Conservation (phyloP, 1,284 basidiomycete genomes). For the Xerocomus amazonicus region DNA sequence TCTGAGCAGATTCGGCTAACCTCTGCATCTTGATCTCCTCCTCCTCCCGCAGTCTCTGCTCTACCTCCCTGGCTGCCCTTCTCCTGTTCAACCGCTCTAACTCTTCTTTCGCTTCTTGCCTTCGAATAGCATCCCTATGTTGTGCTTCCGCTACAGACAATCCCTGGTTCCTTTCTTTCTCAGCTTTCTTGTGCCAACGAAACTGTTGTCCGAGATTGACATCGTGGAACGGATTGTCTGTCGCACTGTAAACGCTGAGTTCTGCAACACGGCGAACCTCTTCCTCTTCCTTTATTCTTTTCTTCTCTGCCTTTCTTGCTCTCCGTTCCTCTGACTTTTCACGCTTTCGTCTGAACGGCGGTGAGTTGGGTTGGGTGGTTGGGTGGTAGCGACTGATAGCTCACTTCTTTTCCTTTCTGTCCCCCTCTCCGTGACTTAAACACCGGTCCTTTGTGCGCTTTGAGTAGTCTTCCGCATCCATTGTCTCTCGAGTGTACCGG, state of each 20-base stretch:
- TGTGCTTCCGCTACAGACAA: constrained; percentile 79
- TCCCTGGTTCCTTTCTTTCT: constrained; percentile 91
- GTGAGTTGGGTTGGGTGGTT: constrained; percentile 7
- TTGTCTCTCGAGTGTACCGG: constrained; percentile 38
- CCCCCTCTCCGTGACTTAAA: constrained; percentile 36
- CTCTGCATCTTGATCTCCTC: constrained; percentile 88
- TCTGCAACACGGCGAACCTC: constrained; percentile 85
- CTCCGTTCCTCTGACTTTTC: constrained; percentile 76
- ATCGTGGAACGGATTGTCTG: constrained; percentile 97
- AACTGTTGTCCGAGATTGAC: constrained; percentile 94
- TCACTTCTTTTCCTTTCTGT: constrained; percentile 61
- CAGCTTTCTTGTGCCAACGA: constrained; percentile 97
- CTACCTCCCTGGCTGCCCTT: constrained; percentile 89
- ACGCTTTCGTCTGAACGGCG: constrained; percentile 60
- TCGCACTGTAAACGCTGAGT: constrained; percentile 89
- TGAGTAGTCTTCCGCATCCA: constrained; percentile 38
- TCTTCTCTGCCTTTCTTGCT: constrained; percentile 79
- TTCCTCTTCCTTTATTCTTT: constrained; percentile 78
- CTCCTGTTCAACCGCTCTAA: constrained; percentile 87
- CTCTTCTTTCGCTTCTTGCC: constrained; percentile 93
- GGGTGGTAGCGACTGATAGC: constrained; percentile 21
- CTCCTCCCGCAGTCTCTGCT: constrained; percentile 84
- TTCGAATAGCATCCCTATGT: constrained; percentile 73
- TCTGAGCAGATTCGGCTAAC: constrained; percentile 89
- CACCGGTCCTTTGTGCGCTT: constrained; percentile 45